These are phyloP conservation scores for Neoascochyta sp. DNA, from an alignment of 2,329 filamentous ascomycete genomes.

Conservation along the genomic window DNA sequence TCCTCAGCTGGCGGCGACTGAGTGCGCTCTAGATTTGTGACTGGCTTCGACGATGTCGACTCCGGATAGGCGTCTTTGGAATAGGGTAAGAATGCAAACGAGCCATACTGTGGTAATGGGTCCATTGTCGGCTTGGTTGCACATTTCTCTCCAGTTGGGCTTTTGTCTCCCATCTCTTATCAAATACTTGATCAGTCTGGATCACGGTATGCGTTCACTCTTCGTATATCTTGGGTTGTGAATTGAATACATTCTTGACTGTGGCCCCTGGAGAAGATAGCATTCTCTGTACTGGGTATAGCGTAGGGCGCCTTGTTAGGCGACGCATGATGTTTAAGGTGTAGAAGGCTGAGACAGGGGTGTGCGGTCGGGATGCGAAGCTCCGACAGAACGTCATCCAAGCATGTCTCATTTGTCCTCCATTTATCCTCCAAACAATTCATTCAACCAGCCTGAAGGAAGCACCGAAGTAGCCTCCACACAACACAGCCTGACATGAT, in stretches of 20 bases:
- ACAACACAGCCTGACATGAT: conserved; percentile 9
- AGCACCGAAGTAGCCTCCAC: background rate
- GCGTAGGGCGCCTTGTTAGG: conserved; percentile 1
- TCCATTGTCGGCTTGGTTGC: conserved; percentile 6
- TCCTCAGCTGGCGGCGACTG: background rate
- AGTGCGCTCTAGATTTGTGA: background rate
- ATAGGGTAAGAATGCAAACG: conserved; percentile 15
- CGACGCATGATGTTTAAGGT: conserved; percentile 12
- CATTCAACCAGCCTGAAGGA: background rate
- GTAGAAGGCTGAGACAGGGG: conserved; percentile 5
- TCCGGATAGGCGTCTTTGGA: background rate
- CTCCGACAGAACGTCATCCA: conserved; percentile 8
- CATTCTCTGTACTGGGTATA: no score
- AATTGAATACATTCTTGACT: no score
- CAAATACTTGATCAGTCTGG: background rate
- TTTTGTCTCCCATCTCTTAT: no score
- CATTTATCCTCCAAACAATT: background rate
- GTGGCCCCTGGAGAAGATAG: no score
- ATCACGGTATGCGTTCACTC: no score
- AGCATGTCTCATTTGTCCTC: background rate
- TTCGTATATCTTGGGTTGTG: no score
- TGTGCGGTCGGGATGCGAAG: conserved; percentile 1
- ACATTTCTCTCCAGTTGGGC: no score
- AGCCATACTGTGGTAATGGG: conserved; percentile 9
- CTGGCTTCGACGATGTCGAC: background rate